Percentiles rank a stretch among this genome's conserved stretches.
Conservation (phyloP, 306 rosid species). For the Inga leiocalycina region DNA sequence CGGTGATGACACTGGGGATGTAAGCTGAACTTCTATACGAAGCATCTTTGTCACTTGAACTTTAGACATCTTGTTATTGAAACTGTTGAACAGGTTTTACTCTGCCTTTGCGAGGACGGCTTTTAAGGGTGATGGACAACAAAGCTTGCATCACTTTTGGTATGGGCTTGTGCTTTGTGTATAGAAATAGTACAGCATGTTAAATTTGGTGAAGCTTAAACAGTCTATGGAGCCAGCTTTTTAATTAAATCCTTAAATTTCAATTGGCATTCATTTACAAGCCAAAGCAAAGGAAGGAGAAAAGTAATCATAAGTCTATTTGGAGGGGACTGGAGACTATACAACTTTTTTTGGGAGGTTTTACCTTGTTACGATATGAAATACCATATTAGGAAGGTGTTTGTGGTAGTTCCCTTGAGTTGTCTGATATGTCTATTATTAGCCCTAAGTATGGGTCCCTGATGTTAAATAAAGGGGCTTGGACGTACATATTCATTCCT, state of each 20-base stretch:
- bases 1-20: conserved; percentile 93
- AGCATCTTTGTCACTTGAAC: conserved; percentile 14
- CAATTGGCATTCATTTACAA: neutral
- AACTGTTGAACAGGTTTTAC: conserved; percentile 70
- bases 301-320: conserved; percentile 22
- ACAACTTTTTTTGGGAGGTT: neutral
- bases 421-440: neutral
- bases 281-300: neutral
- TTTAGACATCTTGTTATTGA: conserved; percentile 30
- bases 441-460: neutral
- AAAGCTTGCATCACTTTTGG: conserved; percentile 97
- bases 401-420: neutral
- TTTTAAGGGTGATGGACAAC: conserved; percentile 96
- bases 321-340: neutral
- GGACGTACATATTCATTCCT: neutral
- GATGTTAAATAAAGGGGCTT: neutral
- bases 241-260: neutral
- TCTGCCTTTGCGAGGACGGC: conserved; percentile 87
- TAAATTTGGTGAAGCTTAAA: neutral
- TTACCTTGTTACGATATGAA: neutral
- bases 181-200: conserved; percentile 9
- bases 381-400: neutral
- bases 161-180: conserved; percentile 43
- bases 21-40: conserved; percentile 50
- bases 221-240: neutral